Base-by-base conservation (phyloP, 805 yeast genomes). In the Scheffersomyces stipitis region DNA sequence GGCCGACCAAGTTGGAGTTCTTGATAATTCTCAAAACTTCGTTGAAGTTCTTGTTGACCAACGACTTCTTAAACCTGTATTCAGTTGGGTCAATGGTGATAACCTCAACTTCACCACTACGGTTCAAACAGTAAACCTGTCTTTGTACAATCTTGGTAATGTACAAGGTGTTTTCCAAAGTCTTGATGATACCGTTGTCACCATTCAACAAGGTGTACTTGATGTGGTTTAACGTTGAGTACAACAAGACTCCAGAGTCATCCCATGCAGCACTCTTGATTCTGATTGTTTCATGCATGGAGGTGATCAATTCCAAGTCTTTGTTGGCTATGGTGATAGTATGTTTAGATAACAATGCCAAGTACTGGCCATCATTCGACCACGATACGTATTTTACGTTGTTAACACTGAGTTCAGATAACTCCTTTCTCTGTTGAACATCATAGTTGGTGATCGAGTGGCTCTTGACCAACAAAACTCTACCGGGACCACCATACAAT, bases 181-280 rank as follows among this genome's bases (percentile, higher is more conserved):
- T 93, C 65, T 87, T 88, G 51, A 93, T 86, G 33, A 93, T 89
- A 54, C 99, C 99, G 51, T 72, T 80, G 60, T 95, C 99, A 53
- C 99, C 99, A 57, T 90, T 93, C 57, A 91, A 72, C 56, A 93
- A 71, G 31, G 91, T 83, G 65, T 91, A 93, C 67, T 91, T 93
- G 66, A 95, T 84, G 62, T 93, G 99, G 67, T 91, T 91, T 62
- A 93, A 74, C 5, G 99, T 93, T 15, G 97, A 84, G 66, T 91
- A 93, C 48, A 93, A 75, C 60, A 93, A 75, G 22, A 95, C 96
- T 36, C 91, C 91, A 33, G 86, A 71, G 51, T 89, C 96, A 62
- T 93, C 98, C 97, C 97, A 93, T 14, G 96, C 87, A 31, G 96
- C 97, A 67, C 95, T 82, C 71, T 93, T 93, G 55, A 93, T 88